phyloP scores from a whole-genome alignment of 169 alveolate genomes.

The Plasmodium fragile region DNA sequence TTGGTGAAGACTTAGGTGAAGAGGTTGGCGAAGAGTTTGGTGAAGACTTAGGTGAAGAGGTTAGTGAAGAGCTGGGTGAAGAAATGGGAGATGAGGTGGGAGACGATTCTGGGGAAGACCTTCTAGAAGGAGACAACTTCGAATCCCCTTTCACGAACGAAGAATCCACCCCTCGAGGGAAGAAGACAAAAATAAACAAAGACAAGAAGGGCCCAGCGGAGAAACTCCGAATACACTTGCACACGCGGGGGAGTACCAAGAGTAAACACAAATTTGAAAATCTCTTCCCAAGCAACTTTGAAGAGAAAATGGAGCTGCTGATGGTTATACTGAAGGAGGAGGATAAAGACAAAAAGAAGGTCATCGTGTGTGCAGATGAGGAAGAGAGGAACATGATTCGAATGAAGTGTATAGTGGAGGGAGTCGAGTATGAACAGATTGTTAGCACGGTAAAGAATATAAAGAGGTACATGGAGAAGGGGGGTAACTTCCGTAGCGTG shows the following conservation, averaged over 20 bases:
- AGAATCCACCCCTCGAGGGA: not conserved
- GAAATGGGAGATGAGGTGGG: not conserved
- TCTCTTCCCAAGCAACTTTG: constrained; percentile 3
- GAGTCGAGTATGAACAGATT: constrained; percentile 39
- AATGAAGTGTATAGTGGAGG: constrained; percentile 54
- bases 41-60: not conserved
- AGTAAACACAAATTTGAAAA: constrained; percentile 26
- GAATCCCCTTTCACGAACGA: not conserved
- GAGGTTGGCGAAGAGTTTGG: not conserved
- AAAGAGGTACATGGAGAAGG: constrained; percentile 27
- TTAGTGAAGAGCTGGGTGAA: too few species aligned
- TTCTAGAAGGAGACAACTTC: not conserved
- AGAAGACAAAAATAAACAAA: constrained; percentile 45
- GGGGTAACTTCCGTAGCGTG: not conserved
- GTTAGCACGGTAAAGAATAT: constrained; percentile 20
- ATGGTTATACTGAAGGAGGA: constrained; percentile 38
- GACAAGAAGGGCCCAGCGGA: not conserved
- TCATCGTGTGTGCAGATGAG: constrained; percentile 44
- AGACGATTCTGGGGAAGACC: not conserved
- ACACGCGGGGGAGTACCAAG: not conserved
- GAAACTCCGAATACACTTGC: not conserved
- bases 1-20: not conserved
- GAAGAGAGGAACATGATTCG: constrained; percentile 33
- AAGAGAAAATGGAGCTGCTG: constrained; percentile 34
- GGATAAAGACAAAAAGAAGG: not conserved